Conservation (phyloP, 2,329 filamentous ascomycete species). For the Xylaria sp. region DNA sequence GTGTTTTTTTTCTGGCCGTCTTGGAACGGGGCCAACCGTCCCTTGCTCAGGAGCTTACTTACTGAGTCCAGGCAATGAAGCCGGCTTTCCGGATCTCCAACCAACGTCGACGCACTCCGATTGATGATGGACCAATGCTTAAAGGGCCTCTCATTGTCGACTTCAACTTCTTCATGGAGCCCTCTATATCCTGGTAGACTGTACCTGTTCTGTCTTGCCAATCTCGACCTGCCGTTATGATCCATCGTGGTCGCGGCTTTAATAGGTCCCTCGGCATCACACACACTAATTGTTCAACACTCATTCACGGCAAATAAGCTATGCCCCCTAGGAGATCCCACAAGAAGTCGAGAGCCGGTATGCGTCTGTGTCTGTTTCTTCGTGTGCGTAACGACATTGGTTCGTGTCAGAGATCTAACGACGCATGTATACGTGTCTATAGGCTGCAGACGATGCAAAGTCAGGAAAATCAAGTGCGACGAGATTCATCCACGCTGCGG, state of each 20-base stretch:
- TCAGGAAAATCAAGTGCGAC: constrained; percentile 74
- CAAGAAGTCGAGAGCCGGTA: constrained; percentile 69
- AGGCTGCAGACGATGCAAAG: constrained; percentile 68
- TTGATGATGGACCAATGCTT: constrained; percentile 23
- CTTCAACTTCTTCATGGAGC: constrained; percentile 9
- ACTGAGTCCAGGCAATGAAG: constrained; percentile 1
- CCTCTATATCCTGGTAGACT: neutral
- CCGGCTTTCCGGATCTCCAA: constrained; percentile 12
- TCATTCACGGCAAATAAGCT: neutral
- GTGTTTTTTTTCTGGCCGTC: neutral
- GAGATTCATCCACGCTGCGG: constrained; percentile 69
- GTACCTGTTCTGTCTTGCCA: neutral
- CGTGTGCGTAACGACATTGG: neutral
- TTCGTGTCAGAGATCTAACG: constrained; percentile 1
- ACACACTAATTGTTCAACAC: constrained; percentile 13
- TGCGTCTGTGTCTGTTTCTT: neutral
- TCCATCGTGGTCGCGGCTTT: neutral
- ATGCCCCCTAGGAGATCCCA: constrained; percentile 72
- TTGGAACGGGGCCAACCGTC: neutral
- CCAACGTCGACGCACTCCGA: constrained; percentile 5
- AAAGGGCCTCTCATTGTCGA: neutral
- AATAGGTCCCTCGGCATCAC: constrained; percentile 7
- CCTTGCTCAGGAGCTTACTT: neutral
- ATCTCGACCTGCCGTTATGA: constrained; percentile 20
- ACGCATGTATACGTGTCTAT: neutral